Percentiles rank a stretch among this genome's conserved stretches.
Evolutionary conservation across 306 rosid genomes (phyloP).

Genomic region (Rosa chinensis): DNA sequence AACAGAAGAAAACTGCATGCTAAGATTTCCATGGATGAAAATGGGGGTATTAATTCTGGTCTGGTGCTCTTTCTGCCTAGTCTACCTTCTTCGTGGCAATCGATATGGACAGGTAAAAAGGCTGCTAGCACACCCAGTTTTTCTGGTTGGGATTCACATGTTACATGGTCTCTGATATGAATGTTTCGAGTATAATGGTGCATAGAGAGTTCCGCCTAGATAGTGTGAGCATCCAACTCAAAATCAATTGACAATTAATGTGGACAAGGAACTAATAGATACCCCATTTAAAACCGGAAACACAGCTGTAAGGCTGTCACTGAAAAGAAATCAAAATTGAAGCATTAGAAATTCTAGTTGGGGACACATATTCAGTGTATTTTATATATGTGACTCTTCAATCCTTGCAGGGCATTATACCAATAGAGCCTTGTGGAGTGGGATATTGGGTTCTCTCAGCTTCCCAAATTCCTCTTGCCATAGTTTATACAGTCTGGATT

Average conservation of each 20-base stretch:
- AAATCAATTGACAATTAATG: too few species aligned
- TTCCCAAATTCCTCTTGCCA: constrained; percentile 74
- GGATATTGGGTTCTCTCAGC: constrained; percentile 79
- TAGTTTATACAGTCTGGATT: constrained; percentile 69
- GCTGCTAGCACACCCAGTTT: neutral
- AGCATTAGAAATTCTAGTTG: neutral
- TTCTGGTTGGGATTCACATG: neutral
- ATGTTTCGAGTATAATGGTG: neutral
- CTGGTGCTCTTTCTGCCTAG: constrained; percentile 69
- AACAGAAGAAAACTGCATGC: constrained; percentile 12
- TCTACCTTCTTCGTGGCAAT: constrained; percentile 80
- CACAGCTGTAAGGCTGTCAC: too few species aligned
- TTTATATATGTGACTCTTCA: neutral
- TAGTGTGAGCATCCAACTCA: too few species aligned
- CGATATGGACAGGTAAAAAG: constrained; percentile 58
- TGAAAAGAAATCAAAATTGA: neutral
- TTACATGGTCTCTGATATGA: neutral
- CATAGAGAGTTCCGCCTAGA: neutral
- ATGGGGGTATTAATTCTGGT: constrained; percentile 57
- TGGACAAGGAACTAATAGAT: neutral
- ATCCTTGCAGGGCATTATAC: constrained; percentile 58
- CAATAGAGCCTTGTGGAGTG: constrained; percentile 70
- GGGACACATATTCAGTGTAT: neutral
- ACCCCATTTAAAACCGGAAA: neutral
- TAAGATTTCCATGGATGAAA: constrained; percentile 64